Conservation (phyloP, 495 filamentous ascomycete species). For the Amorphotheca resinae region DNA sequence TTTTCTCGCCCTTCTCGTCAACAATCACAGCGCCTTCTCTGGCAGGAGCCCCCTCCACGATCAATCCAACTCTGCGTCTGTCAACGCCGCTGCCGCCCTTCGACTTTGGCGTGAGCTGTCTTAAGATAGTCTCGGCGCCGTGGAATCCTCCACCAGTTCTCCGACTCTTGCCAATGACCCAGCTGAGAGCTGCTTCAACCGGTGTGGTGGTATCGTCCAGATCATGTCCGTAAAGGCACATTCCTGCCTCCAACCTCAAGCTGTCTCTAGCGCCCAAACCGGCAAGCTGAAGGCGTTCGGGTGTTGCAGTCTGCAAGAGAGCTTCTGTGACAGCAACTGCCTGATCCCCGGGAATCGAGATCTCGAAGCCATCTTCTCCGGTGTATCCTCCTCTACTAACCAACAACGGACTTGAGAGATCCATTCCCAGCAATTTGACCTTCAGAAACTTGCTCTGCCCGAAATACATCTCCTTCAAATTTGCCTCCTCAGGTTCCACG, state of each 20-base stretch:
- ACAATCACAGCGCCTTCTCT: conserved; percentile 79
- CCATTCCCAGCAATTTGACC: conserved; percentile 23
- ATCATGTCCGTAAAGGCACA: conserved; percentile 98
- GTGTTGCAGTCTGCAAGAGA: conserved; percentile 48
- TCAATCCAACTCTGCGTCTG: conserved; percentile 66
- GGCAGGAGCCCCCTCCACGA: conserved; percentile 78
- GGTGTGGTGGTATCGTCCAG: conserved; percentile 82
- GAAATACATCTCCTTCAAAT: conserved; percentile 66
- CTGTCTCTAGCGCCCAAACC: conserved; percentile 87
- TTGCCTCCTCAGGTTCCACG: conserved; percentile 31
- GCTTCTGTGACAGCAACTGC: conserved; percentile 42
- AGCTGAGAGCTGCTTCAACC: conserved; percentile 68
- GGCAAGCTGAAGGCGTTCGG: conserved; percentile 58
- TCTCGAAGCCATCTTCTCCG: conserved; percentile 96
- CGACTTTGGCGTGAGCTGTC: conserved; percentile 54
- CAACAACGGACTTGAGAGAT: conserved; percentile 44
- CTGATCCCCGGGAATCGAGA: conserved; percentile 58
- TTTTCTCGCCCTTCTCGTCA: conserved; percentile 41
- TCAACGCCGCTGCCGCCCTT: conserved; percentile 54
- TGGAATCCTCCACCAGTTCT: conserved; percentile 58
- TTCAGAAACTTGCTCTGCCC: conserved; percentile 53
- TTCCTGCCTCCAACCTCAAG: conserved; percentile 85
- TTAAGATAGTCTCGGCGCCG: conserved; percentile 58
- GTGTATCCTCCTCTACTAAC: conserved; percentile 89
- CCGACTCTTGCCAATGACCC: conserved; percentile 72